Base-by-base conservation (phyloP, 371 early-diverging fungal genomes). In the Haplosporangium sp. region DNA sequence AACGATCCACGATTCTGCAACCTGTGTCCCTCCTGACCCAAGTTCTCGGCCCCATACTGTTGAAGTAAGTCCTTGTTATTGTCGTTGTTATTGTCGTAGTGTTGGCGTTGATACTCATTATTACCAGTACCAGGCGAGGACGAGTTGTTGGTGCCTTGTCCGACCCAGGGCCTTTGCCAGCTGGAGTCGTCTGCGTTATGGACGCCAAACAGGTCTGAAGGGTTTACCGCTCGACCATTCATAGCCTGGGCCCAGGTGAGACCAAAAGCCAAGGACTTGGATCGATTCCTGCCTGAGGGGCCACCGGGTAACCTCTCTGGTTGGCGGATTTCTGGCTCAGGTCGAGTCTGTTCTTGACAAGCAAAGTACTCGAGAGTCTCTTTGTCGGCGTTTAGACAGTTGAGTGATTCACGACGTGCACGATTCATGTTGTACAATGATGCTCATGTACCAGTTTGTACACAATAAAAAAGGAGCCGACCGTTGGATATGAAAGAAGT, bases 371-470 rank as follows among this genome's bases (percentile, higher is more conserved):
- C 73, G 48, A 79, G 73, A 1, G 72, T 57, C 47, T 67, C 79
- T 38, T 79, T 79, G 69, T 71, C 79, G 43, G 79, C 79, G 47
- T 79, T 72, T 12, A 79, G 62, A 40, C 79, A 79, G 69, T 79
- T 79, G 57, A 79, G 73, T 7, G 79, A 79, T 56, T 79, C 79
- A 56, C 79, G 72, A 42, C 79, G 79, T 12, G 79, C 72, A 41
- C 79, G 72, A 55, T 79, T 79, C 79, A 79, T 79, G 67, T 13
- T 21, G 20, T 52, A 10, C 7, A 36, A 54, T 11, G 38, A 8
- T 55, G 55, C 10, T 47, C 20, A 42, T 43, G 67, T 14, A 40
- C 45, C 55, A 38, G 16, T 13, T 11, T 23, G 29, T n/a, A 37
- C n/a, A 47, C 10, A 14, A 23, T 55, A 55, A 21, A 5, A 10